Evolutionary conservation across 306 rosid genomes (phyloP), one percentile per base, ranked within the genome.

Genomic region (Vachellia collinsii): DNA sequence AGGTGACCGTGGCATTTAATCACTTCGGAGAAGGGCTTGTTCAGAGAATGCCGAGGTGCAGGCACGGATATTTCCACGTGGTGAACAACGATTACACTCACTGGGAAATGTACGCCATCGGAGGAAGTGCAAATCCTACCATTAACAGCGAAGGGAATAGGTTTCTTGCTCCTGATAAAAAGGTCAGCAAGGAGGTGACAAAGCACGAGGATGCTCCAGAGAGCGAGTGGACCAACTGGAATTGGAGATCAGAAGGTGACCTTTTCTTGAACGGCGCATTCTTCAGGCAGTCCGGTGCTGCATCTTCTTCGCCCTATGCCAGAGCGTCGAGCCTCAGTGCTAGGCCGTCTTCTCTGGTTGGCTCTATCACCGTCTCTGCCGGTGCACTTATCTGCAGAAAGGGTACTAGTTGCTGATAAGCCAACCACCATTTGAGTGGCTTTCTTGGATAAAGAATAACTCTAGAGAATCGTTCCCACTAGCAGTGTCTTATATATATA

Each of bases 201-300:
- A 91, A 91, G 62, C 90, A 85, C 22, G 96, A 91, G 80, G 38
- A 83, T 79, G 89, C 96, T 13, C 73, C 93, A 0, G 86, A 89
- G 44, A 83, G 84, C 69, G 87, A 91, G 79, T 91, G 96, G 93
- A 83, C 41, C 73, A 14, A 48, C 25, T 91, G 94, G 92, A 91
- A 91, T 74, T 91, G 94, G 94, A 85, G 90, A 38, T 88, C 96
- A 0, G 90, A 89, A n/a, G 96, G 96, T 0, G 96, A 89, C 74
- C 50, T 91, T 79, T 22, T 91, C 79, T 77, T 89, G 76, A 91
- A 91, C 41, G 93, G 96, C 0, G 96, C 96, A 0, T 91, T 39
- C 72, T 91, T 91, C 82, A 69, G 38, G 39, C 87, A 83, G 43
- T 84, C 95, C 0, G 95, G 95, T 7, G 87, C 88, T 0, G 86